A percentile compares a stretch with the other conserved stretches of the same genome.
Conservation (phyloP, 768 basidiomycete genomes). For the Mycena vulgaris region DNA sequence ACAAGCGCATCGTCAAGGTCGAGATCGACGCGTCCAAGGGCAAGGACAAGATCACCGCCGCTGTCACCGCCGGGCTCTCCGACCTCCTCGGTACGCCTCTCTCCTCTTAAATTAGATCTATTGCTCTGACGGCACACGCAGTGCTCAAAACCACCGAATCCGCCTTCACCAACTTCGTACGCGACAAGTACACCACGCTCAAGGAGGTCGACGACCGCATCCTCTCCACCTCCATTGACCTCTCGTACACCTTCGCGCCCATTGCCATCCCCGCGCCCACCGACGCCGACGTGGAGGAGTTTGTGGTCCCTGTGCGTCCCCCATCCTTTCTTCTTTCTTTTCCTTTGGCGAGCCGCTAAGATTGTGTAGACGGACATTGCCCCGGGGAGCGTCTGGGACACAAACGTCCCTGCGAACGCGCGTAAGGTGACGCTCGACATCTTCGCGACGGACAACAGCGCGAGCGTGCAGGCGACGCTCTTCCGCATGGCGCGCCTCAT, state of each 20-base stretch:
- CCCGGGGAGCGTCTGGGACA: conserved; percentile 72
- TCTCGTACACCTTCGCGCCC: conserved; percentile 75
- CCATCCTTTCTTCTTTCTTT: neutral
- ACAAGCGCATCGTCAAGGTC: conserved; percentile 80
- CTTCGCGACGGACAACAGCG: conserved; percentile 92
- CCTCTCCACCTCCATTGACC: conserved; percentile 90
- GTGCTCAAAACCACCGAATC: conserved; percentile 95
- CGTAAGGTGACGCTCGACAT: conserved; percentile 79
- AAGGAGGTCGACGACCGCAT: conserved; percentile 89
- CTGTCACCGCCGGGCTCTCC: conserved; percentile 77
- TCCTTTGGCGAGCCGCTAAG: too few species aligned
- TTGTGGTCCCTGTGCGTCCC: conserved; percentile 54
- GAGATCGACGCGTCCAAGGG: conserved; percentile 77
- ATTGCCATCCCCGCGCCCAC: conserved; percentile 62
- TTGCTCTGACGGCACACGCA: too few species aligned
- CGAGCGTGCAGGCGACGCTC: conserved; percentile 95
- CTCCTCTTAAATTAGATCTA: too few species aligned
- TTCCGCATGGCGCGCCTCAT: conserved; percentile 90
- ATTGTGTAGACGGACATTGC: conserved; percentile 24
- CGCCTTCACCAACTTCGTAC: conserved; percentile 84
- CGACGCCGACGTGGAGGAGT: conserved; percentile 69
- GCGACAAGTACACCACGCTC: conserved; percentile 93
- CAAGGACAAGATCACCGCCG: conserved; percentile 73
- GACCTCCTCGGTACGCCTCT: conserved; percentile 80
- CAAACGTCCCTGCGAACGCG: conserved; percentile 67